Conservation (phyloP, 306 rosid genomes). For the Cucumis cinereus region DNA sequence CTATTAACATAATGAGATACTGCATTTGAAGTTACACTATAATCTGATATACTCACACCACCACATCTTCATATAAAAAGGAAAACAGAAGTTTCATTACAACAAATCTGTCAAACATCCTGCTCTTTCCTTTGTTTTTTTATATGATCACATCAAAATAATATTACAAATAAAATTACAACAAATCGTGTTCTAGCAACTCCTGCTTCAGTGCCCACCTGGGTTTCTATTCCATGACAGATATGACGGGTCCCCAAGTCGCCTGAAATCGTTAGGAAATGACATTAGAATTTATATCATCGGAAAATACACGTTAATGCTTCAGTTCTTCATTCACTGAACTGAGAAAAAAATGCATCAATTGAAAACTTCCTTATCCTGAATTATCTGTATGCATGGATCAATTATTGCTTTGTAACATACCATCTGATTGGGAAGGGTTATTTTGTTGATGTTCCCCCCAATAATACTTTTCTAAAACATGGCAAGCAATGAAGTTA, state of each 20-base stretch:
- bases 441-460: neutral
- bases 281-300: neutral
- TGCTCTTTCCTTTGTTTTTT: neutral
- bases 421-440: neutral
- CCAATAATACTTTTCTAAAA: neutral
- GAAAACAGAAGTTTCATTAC: neutral
- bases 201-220: constrained; percentile 38
- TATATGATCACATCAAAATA: neutral
- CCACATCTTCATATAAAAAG: constrained; percentile 1
- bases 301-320: neutral
- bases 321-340: neutral
- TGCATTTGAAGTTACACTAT: neutral
- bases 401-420: neutral
- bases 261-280: constrained; percentile 33
- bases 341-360: neutral
- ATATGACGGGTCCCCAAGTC: constrained; percentile 84
- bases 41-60: neutral
- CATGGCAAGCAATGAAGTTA: neutral
- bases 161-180: constrained; percentile 7
- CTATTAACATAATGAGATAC: neutral
- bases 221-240: constrained; percentile 82
- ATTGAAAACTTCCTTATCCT: neutral
- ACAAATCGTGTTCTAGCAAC: constrained; percentile 3
- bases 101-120: neutral
- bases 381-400: neutral